Evolutionary conservation across 2,329 filamentous ascomycete genomes (phyloP), one percentile per base, ranked within the genome.

Genomic region (Hirsutella thompsonii): DNA sequence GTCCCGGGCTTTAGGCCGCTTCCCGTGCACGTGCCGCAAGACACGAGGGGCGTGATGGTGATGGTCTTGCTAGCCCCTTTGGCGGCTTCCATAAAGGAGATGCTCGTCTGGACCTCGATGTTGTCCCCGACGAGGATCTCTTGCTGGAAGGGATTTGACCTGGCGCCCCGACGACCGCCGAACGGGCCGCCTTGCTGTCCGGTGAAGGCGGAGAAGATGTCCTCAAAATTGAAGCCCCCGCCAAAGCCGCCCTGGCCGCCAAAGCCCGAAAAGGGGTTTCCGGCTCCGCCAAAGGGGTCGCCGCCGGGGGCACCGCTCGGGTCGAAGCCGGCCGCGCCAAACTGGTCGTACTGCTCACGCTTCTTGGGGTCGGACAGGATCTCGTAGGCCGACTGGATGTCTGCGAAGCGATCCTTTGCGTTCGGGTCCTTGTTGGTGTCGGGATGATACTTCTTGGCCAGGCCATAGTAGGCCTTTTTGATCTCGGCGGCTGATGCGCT

Each of bases 371-470:
- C 92, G 37, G 87, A 93, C 8, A 98, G 70, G 34, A 95, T 71
- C 61, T 98, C 92, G 63, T 98, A 98, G 20, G 92, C 87, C 26
- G 83, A 77, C 61, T 98, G 92, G 41, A 93, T 86, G 52, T 95
- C 90, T 47, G 81, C 76, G 55, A 98, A 98, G 54, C 84, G 90
- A 53, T 96, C 92, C 60, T 96, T 96, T 29, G 92, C 89, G n/a
- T 69, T 74, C 3, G 85, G 62, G 52, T 96, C 92, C 61, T 96
- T 96, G 70, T 96, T 98, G 29, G 92, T 96, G 59, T 98, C 92
- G 8, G 92, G 92, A 55, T 98, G 92, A 59, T 79, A 98, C 57
- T 96, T 98, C 64, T 98, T 98, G 18, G 92, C 92, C 44, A 96
- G 70, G 39, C 89, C 86, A 59, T 98, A 98, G 68, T 98, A 98